These are phyloP conservation scores for Limnanthes douglasii DNA, from an alignment of 345 rosid genomes.

Conservation along the genomic window DNA sequence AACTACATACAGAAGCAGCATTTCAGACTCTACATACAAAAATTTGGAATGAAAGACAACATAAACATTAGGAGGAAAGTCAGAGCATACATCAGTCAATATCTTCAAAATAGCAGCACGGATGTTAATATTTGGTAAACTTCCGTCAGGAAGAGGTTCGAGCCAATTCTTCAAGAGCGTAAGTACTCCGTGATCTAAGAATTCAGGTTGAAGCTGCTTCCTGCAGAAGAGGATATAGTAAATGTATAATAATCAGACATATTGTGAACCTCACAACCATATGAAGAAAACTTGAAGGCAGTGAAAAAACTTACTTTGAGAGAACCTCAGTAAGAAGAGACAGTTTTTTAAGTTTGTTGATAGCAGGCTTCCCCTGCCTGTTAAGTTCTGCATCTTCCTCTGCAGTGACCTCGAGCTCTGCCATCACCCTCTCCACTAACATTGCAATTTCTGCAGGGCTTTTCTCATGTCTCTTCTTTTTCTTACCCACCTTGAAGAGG, in stretches of 20 bases:
- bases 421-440: constrained; percentile 69
- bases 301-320: constrained; percentile 38
- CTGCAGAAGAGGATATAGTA: constrained; percentile 17
- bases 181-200: constrained; percentile 80
- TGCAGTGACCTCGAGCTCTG: constrained; percentile 68
- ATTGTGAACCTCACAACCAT: not conserved
- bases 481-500: constrained; percentile 40
- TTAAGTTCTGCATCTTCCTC: constrained; percentile 72
- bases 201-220: constrained; percentile 69
- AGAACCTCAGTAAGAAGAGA: constrained; percentile 65
- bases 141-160: constrained; percentile 94
- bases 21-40: constrained; percentile 6
- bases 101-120: constrained; percentile 58
- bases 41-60: not conserved
- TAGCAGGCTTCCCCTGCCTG: constrained; percentile 57
- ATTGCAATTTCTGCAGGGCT: constrained; percentile 52
- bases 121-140: constrained; percentile 76
- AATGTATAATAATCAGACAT: not conserved
- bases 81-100: constrained; percentile 38
- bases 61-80: constrained; percentile 5
- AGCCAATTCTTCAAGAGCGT: constrained; percentile 74
- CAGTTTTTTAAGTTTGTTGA: constrained; percentile 66
- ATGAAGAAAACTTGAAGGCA: not conserved
- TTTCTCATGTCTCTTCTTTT: constrained; percentile 45
- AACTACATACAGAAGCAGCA: constrained; percentile 24